Evolutionary conservation across 2,329 filamentous ascomycete species (phyloP), one percentile per base, ranked within the genome.

Genomic region (Claviceps purpurea): DNA sequence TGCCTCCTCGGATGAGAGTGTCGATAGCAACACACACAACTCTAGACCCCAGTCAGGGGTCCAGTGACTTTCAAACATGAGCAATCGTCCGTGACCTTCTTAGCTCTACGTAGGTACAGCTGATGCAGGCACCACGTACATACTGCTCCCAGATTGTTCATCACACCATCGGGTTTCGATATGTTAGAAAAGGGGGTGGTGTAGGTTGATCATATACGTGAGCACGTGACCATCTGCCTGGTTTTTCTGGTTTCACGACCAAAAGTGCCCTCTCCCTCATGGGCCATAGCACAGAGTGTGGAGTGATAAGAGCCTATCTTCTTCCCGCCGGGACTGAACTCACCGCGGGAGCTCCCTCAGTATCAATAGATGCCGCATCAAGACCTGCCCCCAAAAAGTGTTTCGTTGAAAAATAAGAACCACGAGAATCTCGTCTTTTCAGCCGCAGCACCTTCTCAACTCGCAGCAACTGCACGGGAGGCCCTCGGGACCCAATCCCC

Each of bases 401-500:
- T 43, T 43, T 43, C 18, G 22, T 44, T 8, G 22, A 26, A 44
- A 26, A 44, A 4, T 4, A 26, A 20, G 11, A 10, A 11, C 10
- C 10, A 34, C 30, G 30, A 34, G 30, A 11, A 34, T 34, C 30
- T 20, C 13, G 3, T 44, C 11, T 24, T 44, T 44, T 3, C 7
- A 6, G 22, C 16, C 4, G 42, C 42, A 8, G 3, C 42, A 49
- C 14, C 39, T 4, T 7, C n/a, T 51, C 45, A 54, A 37, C 39
- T 48, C 14, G 26, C 26, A 22, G 26, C 8, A 5, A 11, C n/a
- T 37, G 45, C 7, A 2, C 43, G n/a, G 24, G 22, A 11, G 37
- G 54, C 58, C 16, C 50, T 44, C 5, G 57, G 30, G 14, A 75
- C 56, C 78, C 77, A 82, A 0, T 57, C 61, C 2, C 74, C 76